Evolutionary conservation across 2,329 filamentous ascomycete genomes (phyloP).

Genomic region (Aspergillus texensis): DNA sequence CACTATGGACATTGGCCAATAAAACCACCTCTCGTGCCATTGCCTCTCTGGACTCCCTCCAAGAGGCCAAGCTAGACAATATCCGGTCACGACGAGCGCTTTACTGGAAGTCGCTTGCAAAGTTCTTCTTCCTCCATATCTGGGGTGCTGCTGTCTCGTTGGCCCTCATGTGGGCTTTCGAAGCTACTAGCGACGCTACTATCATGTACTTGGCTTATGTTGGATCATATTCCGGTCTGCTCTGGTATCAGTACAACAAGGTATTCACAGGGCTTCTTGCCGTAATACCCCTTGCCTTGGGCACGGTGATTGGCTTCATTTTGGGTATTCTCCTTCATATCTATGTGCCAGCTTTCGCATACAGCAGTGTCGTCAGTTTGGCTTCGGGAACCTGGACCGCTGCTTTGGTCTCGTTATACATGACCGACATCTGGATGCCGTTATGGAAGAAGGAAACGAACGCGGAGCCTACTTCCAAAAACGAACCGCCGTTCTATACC

Average conservation of each 20-base stretch:
- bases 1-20: constrained; percentile 46
- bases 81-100: constrained; percentile 23
- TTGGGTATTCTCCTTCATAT: constrained; percentile 50
- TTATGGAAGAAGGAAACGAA: constrained; percentile 24
- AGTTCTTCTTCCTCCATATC: constrained; percentile 55
- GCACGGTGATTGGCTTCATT: constrained; percentile 50
- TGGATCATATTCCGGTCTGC: constrained; percentile 53
- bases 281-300: constrained; percentile 51
- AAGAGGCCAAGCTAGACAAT: constrained; percentile 38
- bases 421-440: constrained; percentile 54
- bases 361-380: constrained; percentile 52
- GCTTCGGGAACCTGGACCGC: constrained; percentile 55
- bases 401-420: constrained; percentile 53
- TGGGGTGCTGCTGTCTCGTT: constrained; percentile 55
- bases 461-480: neutral
- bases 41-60: constrained; percentile 43
- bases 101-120: constrained; percentile 55
- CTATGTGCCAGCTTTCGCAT: constrained; percentile 43
- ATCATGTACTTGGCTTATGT: constrained; percentile 55
- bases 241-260: constrained; percentile 47
- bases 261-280: constrained; percentile 56
- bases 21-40: constrained; percentile 28
- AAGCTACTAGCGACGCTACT: constrained; percentile 43
- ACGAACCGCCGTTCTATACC: constrained; percentile 40
- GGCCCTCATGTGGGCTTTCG: constrained; percentile 57